Conservation (phyloP, 306 rosid species). For the Quercus suber region DNA sequence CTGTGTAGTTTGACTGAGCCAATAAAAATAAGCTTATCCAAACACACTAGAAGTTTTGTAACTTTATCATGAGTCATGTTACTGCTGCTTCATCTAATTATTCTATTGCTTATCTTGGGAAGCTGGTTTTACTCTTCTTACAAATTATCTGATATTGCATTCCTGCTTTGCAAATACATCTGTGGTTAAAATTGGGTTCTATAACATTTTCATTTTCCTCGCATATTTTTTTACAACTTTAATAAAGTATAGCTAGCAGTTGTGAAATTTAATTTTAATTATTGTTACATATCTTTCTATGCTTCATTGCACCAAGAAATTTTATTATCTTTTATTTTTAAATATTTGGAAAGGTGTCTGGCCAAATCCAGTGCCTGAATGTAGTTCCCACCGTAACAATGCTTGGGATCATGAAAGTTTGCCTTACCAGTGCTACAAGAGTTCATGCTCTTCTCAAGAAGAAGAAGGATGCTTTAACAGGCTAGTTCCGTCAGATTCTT, state of each 20-base stretch:
- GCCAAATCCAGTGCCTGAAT: slow-evolving; percentile 84
- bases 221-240: neutral
- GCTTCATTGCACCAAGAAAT: neutral
- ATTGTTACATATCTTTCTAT: neutral
- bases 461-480: slow-evolving; percentile 94
- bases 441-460: slow-evolving; percentile 95
- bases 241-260: neutral
- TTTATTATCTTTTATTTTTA: slow-evolving; percentile 6
- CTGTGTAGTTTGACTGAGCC: too few relatives aligned
- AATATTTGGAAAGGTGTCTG: slow-evolving; percentile 60
- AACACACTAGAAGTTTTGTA: too few relatives aligned
- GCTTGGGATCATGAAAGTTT: slow-evolving; percentile 83
- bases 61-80: too few relatives aligned
- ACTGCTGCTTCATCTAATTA: too few relatives aligned
- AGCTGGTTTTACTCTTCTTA: too few relatives aligned
- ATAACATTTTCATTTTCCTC: too few relatives aligned
- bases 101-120: too few relatives aligned
- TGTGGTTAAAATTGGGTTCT: too few relatives aligned
- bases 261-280: too few relatives aligned
- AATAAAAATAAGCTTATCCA: too few relatives aligned
- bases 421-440: slow-evolving; percentile 80
- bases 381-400: slow-evolving; percentile 92
- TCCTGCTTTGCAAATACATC: too few relatives aligned
- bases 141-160: too few relatives aligned
- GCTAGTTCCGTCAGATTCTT: slow-evolving; percentile 73